phyloP scores from a whole-genome alignment of 192 early-diverging fungal genomes.

The Backusella liffmaniae region DNA sequence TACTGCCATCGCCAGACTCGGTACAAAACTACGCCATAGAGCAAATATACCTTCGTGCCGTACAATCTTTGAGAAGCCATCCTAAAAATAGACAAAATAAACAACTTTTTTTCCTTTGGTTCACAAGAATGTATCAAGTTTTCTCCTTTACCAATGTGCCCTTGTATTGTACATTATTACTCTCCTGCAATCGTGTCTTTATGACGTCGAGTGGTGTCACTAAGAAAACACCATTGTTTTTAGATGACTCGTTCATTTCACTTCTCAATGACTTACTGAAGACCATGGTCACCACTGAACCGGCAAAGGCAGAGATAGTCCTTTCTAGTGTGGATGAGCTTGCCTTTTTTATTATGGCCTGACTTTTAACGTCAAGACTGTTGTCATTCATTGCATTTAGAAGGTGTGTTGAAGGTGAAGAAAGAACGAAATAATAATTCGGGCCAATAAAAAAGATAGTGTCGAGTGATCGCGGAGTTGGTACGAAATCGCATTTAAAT shows the following conservation, averaged over 20 bases:
- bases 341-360: neutral
- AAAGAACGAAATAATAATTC: neutral
- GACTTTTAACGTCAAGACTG: neutral
- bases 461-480: no score
- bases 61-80: slow-evolving; percentile 75
- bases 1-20: slow-evolving; percentile 85
- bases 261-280: slow-evolving; percentile 52
- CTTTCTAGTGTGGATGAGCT: slow-evolving; percentile 52
- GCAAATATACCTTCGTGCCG: slow-evolving; percentile 74
- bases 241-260: slow-evolving; percentile 17
- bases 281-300: slow-evolving; percentile 80
- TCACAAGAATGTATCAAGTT: neutral
- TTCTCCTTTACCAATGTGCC: neutral
- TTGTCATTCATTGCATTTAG: neutral
- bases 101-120: neutral
- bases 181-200: slow-evolving; percentile 80
- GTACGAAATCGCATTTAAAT: no score
- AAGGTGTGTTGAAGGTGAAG: neutral
- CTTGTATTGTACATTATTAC: neutral
- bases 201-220: slow-evolving; percentile 88
- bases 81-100: slow-evolving; percentile 31
- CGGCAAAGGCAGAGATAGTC: slow-evolving; percentile 79
- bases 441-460: neutral
- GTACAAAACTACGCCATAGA: slow-evolving; percentile 86
- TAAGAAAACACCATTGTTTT: slow-evolving; percentile 26